Evolutionary conservation across 2,329 filamentous ascomycete genomes (phyloP), one percentile per base, ranked within the genome.

Genomic region (Balansia obtecta): DNA sequence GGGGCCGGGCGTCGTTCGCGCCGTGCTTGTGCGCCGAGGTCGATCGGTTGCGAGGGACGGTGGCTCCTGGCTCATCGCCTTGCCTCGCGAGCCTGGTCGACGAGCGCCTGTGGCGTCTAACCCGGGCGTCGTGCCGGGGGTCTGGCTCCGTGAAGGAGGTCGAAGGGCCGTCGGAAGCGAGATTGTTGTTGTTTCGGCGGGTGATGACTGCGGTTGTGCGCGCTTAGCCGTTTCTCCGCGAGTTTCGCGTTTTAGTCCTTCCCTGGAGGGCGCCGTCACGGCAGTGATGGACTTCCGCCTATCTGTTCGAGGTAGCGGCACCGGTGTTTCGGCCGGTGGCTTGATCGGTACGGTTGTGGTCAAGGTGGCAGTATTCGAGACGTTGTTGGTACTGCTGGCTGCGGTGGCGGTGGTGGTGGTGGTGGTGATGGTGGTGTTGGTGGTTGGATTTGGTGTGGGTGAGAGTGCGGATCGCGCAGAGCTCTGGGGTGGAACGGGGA

Each of bases 1-100:
- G 9, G 76, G 76, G 9, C 68, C 76, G 11, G 77, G 77, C 1
- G 77, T 80, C 58, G 76, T 79, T 52, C 76, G 71, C 50, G 76
- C 74, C 22, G 76, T 79, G 58, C 77, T 80, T 50, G 76, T 61
- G 51, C 77, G 74, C 46, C 77, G 73, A 53, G 76, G 69, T 45
- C 77, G 69, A 52, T 81, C 77, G 45, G 68, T 65, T 18, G 73
- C 75, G 52, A 77, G 63, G 16, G 72, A 72, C 54, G 68, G 67
- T 39, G 73, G 72, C 56, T 79, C 75, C 59, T 74, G 71, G 57
- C 73, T 78, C 52, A 66, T 60, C 51, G 72, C 70, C 58, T 77
- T 76, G 40, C 75, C 75, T 61, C 75, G 69, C 42, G 76, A 79
- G 33, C 65, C 62, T 2, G 76, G 75, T 34, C 75, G 72, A 34